Base-by-base conservation (phyloP, 2,329 filamentous ascomycete genomes). In the Trichoderma aggressivum region DNA sequence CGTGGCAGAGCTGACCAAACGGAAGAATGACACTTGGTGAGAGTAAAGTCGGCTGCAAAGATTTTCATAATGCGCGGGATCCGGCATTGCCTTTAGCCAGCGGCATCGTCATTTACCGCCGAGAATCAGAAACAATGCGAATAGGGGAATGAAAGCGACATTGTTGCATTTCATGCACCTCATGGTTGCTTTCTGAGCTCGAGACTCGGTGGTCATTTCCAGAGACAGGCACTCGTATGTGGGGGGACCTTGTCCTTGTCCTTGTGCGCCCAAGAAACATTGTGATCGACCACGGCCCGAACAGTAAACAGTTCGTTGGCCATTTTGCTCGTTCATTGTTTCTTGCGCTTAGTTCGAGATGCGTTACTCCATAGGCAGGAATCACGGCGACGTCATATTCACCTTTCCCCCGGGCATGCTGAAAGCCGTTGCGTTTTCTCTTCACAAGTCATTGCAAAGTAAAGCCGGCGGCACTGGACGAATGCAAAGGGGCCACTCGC, bases 271-370 rank as follows among this genome's bases (percentile, higher is more conserved):
- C 56, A 59, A 32, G 56, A 69, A 43, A 69, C 66, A 69, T 69
- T 60, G 28, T 32, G 66, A 69, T 69, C 66, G 66, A 21, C 56
- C 28, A 36, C 66, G 66, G 56, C 56, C 66, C 66, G 66, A 53
- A 18, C 39, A 36, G 43, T 30, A 28, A 58, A 61, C 30, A 28
- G 26, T 50, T 26, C 5, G 14, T 53, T 47, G 56, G 55, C 39
- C 3, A 3, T 43, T 43, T 43, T 43, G 39, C 39, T 39, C 32
- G 18, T n/a, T 39, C 16, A 26, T 55, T 39, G 59, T 56, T 43
- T 47, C 43, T 43, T 43, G 64, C 18, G 21, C n/a, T 26, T 59
- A 8, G 18, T 26, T 26, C 8, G 53, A 55, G 21, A 12, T 26
- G 53, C 18, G 32, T 16, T 55, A 18, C 12, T 32, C 24, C 28